Evolutionary conservation across 2,329 filamentous ascomycete species (phyloP).

Genomic region (Diaporthe eres): DNA sequence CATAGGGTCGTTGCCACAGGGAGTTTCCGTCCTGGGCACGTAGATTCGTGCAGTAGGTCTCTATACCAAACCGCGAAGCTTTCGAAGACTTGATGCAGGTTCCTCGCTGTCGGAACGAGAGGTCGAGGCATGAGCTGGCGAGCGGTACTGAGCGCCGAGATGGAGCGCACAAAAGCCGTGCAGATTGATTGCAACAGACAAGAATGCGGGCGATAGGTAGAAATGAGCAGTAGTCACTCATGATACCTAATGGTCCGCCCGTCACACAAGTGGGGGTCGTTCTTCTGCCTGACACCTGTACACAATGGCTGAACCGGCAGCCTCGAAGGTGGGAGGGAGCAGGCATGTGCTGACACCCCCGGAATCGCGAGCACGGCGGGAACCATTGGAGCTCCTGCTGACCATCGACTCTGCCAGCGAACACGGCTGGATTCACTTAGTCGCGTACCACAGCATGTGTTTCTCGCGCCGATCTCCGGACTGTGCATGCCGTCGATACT

Average conservation of each 20-base stretch:
- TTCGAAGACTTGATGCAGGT: neutral
- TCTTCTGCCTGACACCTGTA: constrained; percentile 9
- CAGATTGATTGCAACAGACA: neutral
- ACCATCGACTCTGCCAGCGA: constrained; percentile 25
- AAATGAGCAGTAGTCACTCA: neutral
- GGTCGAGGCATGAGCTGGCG: neutral
- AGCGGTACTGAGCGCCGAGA: neutral
- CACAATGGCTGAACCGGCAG: constrained; percentile 7
- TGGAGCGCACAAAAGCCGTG: neutral
- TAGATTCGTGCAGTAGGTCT: neutral
- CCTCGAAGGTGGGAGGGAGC: constrained; percentile 19
- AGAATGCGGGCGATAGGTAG: constrained; percentile 6
- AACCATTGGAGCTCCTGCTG: constrained; percentile 20
- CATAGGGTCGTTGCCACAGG: neutral
- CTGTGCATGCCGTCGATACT: constrained; percentile 14
- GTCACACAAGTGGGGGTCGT: neutral
- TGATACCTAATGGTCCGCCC: neutral
- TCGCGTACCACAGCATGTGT: constrained; percentile 32
- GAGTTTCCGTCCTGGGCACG: neutral
- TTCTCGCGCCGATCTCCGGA: constrained; percentile 32
- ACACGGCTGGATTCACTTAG: constrained; percentile 18
- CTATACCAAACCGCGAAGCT: constrained; percentile 1
- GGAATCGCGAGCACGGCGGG: constrained; percentile 10
- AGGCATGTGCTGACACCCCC: constrained; percentile 24
- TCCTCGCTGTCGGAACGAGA: neutral